phyloP scores from a whole-genome alignment of 768 basidiomycete species.

The Coprinellus aureogranulatus region DNA sequence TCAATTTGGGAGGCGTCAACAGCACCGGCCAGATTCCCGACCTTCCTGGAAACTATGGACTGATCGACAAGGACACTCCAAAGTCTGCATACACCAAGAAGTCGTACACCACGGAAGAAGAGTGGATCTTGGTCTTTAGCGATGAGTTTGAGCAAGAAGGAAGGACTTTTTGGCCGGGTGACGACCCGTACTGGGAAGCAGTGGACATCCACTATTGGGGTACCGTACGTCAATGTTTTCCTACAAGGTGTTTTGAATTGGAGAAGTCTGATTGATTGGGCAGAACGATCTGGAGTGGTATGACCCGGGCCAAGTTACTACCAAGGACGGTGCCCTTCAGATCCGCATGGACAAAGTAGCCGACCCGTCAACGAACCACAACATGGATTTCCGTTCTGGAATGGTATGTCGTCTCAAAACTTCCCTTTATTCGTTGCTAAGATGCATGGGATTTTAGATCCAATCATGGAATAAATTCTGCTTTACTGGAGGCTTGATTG shows the following conservation, averaged over 20 bases:
- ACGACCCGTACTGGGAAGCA: slow-evolving; percentile 89
- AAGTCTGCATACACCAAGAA: slow-evolving; percentile 46
- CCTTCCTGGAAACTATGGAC: slow-evolving; percentile 59
- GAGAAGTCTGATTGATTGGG: slow-evolving; percentile 34
- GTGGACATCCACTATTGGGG: slow-evolving; percentile 82
- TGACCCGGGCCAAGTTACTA: slow-evolving; percentile 64
- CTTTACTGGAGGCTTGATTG: slow-evolving; percentile 90
- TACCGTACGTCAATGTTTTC: slow-evolving; percentile 9
- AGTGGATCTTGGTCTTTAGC: slow-evolving; percentile 85
- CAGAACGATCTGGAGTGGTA: slow-evolving; percentile 87
- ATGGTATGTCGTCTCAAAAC: slow-evolving; percentile 25
- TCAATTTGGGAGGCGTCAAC: slow-evolving; percentile 90
- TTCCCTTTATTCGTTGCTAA: slow-evolving; percentile 27
- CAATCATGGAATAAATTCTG: slow-evolving; percentile 94
- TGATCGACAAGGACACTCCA: slow-evolving; percentile 83
- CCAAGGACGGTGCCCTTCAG: slow-evolving; percentile 71
- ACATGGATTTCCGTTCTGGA: slow-evolving; percentile 84
- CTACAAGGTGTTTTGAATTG: not conserved
- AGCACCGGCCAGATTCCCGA: slow-evolving; percentile 81
- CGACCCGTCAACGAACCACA: slow-evolving; percentile 46
- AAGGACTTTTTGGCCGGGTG: slow-evolving; percentile 70
- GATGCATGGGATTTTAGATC: slow-evolving; percentile 26
- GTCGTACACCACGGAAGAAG: slow-evolving; percentile 70
- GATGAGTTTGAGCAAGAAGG: slow-evolving; percentile 62
- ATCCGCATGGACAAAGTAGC: slow-evolving; percentile 71